Evolutionary conservation across 2,329 filamentous ascomycete genomes (phyloP), one percentile per base, ranked within the genome.

Genomic region (Hypoxylon sp.): DNA sequence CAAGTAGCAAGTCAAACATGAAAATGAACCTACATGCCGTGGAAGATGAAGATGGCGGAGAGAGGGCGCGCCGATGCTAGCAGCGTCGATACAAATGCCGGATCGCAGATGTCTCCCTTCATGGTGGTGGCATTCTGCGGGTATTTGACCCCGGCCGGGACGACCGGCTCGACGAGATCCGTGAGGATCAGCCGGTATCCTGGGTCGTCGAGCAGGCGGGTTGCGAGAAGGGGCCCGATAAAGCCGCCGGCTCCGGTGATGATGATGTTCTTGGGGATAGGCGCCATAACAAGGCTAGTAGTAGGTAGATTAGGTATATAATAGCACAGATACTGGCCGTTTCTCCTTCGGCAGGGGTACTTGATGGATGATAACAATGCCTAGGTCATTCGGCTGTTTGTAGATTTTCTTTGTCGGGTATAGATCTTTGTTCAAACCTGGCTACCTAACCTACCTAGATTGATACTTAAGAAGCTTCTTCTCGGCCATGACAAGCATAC

Each of bases 31-130:
- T 35, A 35, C 31, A 88, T 86, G 60, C 86, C 86, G 72, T 88
- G 86, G 70, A 88, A 83, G 65, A 86, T 77, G 73, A 85, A 88
- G 55, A 83, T 77, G 42, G 81, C 81, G 57, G 80, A 76, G 3
- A 85, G 74, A 1, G 80, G 78, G 21, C 75, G 72, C 15, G 79
- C 77, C 3, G 75, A 75, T 1, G 70, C 69, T 11, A 84, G 76
- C 1, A 87, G 77, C 11, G 60, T 33, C 35, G 65, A 38, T 8
- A 78, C 59, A 61, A 75, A 76, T 59, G 58, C 50, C 0, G 67
- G 58, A 43, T 73, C 69, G 50, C 73, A 72, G 57, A 80, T 74
- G 68, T 88, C 84, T 8, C 82, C 79, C 21, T 78, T 77, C 38
- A 85, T 58, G 31, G 76, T 73, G 18, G 73, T 78, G 0, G 81